Evolutionary conservation across 345 rosid genomes (phyloP).

Genomic region (Microthlaspi erraticum): DNA sequence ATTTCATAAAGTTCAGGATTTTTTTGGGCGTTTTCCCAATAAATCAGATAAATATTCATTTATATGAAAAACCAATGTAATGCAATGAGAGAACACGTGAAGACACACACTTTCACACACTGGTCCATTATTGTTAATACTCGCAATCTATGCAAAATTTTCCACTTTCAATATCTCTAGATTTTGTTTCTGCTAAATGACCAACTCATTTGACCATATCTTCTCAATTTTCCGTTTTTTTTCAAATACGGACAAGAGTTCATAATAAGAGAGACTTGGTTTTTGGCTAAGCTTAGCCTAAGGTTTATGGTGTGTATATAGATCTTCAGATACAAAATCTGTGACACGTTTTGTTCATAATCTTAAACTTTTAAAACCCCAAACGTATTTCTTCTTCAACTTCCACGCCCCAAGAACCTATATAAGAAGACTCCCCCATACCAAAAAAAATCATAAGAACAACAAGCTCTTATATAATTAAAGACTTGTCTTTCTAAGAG

Average conservation of each 20-base stretch:
- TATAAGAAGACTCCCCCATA: constrained; percentile 9
- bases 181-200: no score
- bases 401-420: background rate
- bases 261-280: background rate
- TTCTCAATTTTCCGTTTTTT: constrained; percentile 6
- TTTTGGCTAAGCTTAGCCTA: constrained; percentile 11
- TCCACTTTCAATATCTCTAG: no score
- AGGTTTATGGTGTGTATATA: constrained; percentile 15
- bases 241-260: constrained; percentile 28
- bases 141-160: no score
- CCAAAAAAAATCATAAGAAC: background rate
- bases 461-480: background rate
- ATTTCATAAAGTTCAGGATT: no score
- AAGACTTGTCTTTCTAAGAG: background rate
- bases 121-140: no score
- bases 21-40: no score
- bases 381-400: constrained; percentile 17
- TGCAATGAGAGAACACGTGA: no score
- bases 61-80: no score
- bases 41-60: no score
- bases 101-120: no score
- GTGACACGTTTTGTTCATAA: constrained; percentile 33
- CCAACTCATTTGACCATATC: background rate
- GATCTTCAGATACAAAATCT: constrained; percentile 14
- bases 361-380: constrained; percentile 8